Percentiles rank a stretch among this genome's conserved stretches.
Evolutionary conservation across 352 stramenopile genomes (phyloP).

Genomic region (Phytophthora crassamura): DNA sequence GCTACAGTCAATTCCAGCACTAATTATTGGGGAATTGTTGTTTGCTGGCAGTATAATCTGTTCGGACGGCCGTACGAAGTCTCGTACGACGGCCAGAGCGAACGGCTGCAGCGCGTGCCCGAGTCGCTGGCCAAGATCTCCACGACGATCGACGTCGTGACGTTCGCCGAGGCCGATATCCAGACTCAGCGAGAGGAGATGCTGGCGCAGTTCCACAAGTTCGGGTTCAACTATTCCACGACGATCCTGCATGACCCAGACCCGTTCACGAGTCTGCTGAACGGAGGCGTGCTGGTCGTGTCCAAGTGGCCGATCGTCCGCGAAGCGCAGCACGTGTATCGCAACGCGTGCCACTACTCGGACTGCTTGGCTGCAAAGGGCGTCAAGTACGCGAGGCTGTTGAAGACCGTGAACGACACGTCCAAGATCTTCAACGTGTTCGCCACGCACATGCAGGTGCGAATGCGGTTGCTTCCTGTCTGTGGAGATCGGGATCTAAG

Average conservation of each 20-base stretch:
- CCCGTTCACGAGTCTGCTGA: constrained; percentile 83
- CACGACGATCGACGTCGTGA: constrained; percentile 71
- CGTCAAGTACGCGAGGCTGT: constrained; percentile 80
- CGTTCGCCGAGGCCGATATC: constrained; percentile 77
- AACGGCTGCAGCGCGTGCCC: constrained; percentile 69
- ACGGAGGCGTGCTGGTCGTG: constrained; percentile 82
- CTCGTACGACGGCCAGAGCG: constrained; percentile 71
- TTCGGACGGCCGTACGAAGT: constrained; percentile 78
- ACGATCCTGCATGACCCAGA: constrained; percentile 78
- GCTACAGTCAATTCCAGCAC: background rate
- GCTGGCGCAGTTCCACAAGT: constrained; percentile 60
- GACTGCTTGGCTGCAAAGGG: constrained; percentile 86
- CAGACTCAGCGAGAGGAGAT: constrained; percentile 60
- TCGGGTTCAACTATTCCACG: constrained; percentile 70
- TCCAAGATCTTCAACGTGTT: constrained; percentile 89
- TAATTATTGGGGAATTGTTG: background rate
- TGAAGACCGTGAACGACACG: constrained; percentile 57
- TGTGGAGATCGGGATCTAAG: background rate
- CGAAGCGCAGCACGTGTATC: constrained; percentile 84
- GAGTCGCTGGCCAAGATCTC: constrained; percentile 55
- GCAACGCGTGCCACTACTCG: constrained; percentile 79
- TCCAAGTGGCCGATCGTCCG: constrained; percentile 83
- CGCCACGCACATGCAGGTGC: constrained; percentile 85
- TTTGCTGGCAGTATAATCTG: constrained; percentile 75
- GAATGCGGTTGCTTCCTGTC: background rate